A percentile compares a stretch with the other conserved stretches of the same genome.
These are phyloP conservation scores for Talaromyces islandicus DNA, from an alignment of 2,329 filamentous ascomycete species.

Conservation along the genomic window DNA sequence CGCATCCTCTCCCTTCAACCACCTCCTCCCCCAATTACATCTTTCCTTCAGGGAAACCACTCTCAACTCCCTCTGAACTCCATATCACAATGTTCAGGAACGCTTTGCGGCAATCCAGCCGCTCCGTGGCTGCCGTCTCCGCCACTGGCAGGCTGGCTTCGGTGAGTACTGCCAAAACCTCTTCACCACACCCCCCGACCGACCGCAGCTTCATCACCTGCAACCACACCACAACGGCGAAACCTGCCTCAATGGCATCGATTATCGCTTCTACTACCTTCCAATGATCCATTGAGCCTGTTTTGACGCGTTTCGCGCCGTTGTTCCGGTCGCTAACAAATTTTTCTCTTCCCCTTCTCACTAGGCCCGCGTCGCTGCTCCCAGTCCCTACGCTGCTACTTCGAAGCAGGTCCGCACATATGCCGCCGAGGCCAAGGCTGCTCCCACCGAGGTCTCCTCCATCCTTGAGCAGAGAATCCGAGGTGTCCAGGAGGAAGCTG, in stretches of 20 bases:
- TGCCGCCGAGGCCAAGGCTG: conserved; percentile 87
- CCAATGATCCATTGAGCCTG: conserved; percentile 17
- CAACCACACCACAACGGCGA: conserved; percentile 13
- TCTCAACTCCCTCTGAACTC: conserved; percentile 38
- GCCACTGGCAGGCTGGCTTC: conserved; percentile 83
- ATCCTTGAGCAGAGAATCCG: conserved; percentile 99
- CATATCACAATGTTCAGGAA: conserved; percentile 83
- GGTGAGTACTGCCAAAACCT: conserved; percentile 56
- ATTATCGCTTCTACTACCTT: conserved; percentile 9
- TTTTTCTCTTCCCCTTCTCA: conserved; percentile 22
- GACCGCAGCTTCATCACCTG: conserved; percentile 17
- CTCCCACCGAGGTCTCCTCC: conserved; percentile 96
- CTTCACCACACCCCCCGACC: conserved; percentile 48
- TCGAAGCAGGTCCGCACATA: conserved; percentile 76
- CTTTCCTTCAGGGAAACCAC: conserved; percentile 36
- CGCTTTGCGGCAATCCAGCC: conserved; percentile 94
- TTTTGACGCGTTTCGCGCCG: conserved; percentile 17
- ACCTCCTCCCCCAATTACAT: conserved; percentile 33
- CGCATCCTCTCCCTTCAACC: conserved; percentile 34
- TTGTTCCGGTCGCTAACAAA: conserved; percentile 46
- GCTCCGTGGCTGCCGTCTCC: conserved; percentile 90
- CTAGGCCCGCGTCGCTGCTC: conserved; percentile 75
- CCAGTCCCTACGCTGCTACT: conserved; percentile 66
- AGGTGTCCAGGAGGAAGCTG: conserved; percentile 94
- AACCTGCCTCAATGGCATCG: conserved; percentile 17